phyloP scores from a whole-genome alignment of 2,329 filamentous ascomycete species.

The Dryadomyces sulphureus region DNA sequence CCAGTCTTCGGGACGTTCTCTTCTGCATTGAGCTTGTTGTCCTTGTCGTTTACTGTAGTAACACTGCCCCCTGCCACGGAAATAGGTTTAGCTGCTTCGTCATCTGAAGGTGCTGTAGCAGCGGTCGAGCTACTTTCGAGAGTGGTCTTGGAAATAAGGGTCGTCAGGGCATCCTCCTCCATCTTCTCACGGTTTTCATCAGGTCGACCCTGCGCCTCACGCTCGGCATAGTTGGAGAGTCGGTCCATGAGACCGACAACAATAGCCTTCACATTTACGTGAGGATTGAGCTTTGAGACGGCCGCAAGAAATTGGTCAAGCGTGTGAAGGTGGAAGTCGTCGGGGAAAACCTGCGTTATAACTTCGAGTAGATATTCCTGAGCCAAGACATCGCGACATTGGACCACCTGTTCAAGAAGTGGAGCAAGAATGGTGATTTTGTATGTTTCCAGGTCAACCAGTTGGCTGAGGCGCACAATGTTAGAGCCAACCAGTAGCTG shows the following conservation, averaged over 20 bases:
- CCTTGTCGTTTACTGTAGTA: background rate
- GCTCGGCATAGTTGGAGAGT: slow-evolving; percentile 83
- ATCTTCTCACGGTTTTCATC: slow-evolving; percentile 58
- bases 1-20: slow-evolving; percentile 20
- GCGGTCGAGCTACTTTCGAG: slow-evolving; percentile 30
- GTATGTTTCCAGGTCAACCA: slow-evolving; percentile 91
- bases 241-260: slow-evolving; percentile 97
- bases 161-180: slow-evolving; percentile 71
- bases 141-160: slow-evolving; percentile 61
- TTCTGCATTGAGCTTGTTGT: slow-evolving; percentile 10
- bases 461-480: slow-evolving; percentile 81
- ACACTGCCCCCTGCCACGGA: too few relatives aligned
- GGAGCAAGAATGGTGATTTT: slow-evolving; percentile 80
- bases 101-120: background rate
- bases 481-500: slow-evolving; percentile 95
- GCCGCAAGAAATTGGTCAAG: slow-evolving; percentile 89
- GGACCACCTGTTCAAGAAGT: slow-evolving; percentile 88
- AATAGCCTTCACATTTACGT: slow-evolving; percentile 96
- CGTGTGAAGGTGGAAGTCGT: slow-evolving; percentile 95
- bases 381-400: slow-evolving; percentile 90
- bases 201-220: slow-evolving; percentile 61
- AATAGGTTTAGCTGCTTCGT: background rate
- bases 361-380: slow-evolving; percentile 97
- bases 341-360: slow-evolving; percentile 96
- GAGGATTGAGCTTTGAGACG: slow-evolving; percentile 81